Conservation (phyloP, 306 rosid species). For the Vigna mungo region DNA sequence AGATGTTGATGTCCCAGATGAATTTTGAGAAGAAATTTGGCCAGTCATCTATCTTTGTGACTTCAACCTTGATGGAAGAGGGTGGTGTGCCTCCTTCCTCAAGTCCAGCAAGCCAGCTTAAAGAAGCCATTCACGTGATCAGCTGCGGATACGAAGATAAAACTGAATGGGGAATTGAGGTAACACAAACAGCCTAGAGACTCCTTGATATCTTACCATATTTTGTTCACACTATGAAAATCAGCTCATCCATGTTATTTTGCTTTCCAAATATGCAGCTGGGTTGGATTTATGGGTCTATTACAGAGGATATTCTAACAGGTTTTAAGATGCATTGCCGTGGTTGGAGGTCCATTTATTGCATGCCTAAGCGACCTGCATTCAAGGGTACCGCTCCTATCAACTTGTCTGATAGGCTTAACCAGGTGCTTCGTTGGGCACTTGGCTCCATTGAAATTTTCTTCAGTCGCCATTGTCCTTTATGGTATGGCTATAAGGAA, state of each 20-base stretch:
- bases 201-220: slow-evolving; percentile 36
- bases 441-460: slow-evolving; percentile 94
- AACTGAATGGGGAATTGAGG: slow-evolving; percentile 98
- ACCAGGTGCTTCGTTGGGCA: slow-evolving; percentile 99
- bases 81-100: slow-evolving; percentile 96
- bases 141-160: slow-evolving; percentile 97
- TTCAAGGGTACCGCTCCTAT: slow-evolving; percentile 99
- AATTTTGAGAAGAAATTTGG: slow-evolving; percentile 92
- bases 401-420: slow-evolving; percentile 93
- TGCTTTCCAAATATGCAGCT: slow-evolving; percentile 62
- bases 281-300: slow-evolving; percentile 97
- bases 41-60: slow-evolving; percentile 91
- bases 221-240: slow-evolving; percentile 33
- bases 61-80: slow-evolving; percentile 90
- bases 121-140: slow-evolving; percentile 94
- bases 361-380: slow-evolving; percentile 85
- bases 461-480: slow-evolving; percentile 93
- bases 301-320: slow-evolving; percentile 94
- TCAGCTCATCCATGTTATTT: slow-evolving; percentile 33
- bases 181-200: slow-evolving; percentile 45
- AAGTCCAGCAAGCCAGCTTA: slow-evolving; percentile 83
- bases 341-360: slow-evolving; percentile 97
- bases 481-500: slow-evolving; percentile 89
- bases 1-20: slow-evolving; percentile 89
- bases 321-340: slow-evolving; percentile 99